Conservation (phyloP, 352 stramenopile genomes). For the Globisporangium nagaii region DNA sequence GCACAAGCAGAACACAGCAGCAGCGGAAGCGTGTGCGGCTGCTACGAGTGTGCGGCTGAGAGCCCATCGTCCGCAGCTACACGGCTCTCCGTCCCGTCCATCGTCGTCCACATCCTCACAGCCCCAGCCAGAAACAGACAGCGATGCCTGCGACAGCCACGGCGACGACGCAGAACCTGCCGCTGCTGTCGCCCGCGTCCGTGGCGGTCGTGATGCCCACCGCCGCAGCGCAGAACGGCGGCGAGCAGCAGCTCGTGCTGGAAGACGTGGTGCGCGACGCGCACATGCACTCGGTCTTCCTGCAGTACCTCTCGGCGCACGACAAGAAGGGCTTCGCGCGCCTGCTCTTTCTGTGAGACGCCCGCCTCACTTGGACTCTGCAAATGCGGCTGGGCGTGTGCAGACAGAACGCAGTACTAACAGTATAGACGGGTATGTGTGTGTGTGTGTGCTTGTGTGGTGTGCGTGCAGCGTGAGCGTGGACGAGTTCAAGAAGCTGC, state of each 20-base stretch:
- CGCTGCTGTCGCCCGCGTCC: neutral
- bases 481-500: conserved; percentile 84
- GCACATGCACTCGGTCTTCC: conserved; percentile 75
- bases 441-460: neutral
- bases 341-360: conserved; percentile 79
- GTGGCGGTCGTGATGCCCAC: conserved; percentile 7
- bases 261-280: conserved; percentile 71
- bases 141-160: conserved; percentile 7
- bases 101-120: neutral
- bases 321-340: conserved; percentile 74
- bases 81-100: neutral
- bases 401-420: no score
- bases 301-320: conserved; percentile 61
- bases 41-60: no score
- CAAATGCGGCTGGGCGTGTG: no score
- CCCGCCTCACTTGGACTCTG: no score
- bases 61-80: no score
- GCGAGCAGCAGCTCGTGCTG: conserved; percentile 30
- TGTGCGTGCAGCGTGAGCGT: conserved; percentile 52
- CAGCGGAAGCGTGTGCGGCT: no score
- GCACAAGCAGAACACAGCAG: no score
- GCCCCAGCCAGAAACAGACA: neutral
- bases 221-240: neutral
- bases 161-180: neutral
- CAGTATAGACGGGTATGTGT: neutral